Conservation (phyloP, 2,329 filamentous ascomycete species). For the Myriosclerotinia scirpicola region DNA sequence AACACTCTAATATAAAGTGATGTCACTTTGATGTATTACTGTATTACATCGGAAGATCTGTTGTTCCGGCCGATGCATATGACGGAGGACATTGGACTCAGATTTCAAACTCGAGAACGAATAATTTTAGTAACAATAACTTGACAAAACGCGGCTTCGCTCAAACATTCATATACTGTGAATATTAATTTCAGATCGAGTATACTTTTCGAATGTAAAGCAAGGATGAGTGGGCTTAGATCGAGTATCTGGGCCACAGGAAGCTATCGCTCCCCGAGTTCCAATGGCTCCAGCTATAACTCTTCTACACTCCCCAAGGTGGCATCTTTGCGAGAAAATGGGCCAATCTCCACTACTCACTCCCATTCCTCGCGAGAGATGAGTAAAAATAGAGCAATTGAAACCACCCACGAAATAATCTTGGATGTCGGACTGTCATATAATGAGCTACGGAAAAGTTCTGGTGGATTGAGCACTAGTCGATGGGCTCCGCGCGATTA, state of each 20-base stretch:
- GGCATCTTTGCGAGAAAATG: constrained; percentile 12
- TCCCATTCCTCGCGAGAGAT: not conserved
- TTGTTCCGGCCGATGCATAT: not conserved
- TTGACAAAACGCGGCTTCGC: not conserved
- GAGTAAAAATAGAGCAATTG: not conserved
- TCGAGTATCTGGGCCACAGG: constrained; percentile 19
- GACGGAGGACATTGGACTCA: not conserved
- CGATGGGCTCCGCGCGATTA: constrained; percentile 36
- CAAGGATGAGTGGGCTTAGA: constrained; percentile 13
- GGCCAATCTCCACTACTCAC: not conserved
- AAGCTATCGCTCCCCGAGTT: constrained; percentile 4
- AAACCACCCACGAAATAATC: not conserved
- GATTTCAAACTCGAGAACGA: not conserved
- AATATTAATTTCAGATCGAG: not conserved
- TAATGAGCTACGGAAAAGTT: not conserved
- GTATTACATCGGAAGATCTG: not conserved
- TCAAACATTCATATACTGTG: not conserved
- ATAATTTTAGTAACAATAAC: not conserved
- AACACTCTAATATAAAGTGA: not conserved
- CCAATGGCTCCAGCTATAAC: constrained; percentile 7
- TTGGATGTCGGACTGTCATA: not conserved
- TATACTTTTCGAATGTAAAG: not conserved
- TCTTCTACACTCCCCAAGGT: not conserved
- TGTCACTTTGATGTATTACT: not conserved
- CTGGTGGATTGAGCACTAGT: constrained; percentile 27